Percentiles rank a stretch among this genome's conserved stretches.
Conservation (phyloP, 1,139 yeast species). For the Nakaseomyces kungkrabaensis region DNA sequence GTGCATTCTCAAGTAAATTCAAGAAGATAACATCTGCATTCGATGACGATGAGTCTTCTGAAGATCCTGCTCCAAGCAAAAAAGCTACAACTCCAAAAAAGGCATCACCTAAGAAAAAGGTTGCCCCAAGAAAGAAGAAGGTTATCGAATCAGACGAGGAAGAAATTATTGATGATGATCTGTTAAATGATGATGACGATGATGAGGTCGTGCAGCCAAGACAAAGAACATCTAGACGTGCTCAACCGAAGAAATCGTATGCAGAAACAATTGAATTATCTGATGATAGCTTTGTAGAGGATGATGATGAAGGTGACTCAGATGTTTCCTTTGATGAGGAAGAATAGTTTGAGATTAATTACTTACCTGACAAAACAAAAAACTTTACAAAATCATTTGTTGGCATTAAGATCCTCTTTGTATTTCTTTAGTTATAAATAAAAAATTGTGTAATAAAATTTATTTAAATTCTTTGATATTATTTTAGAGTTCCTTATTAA, state of each 20-base stretch:
- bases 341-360: constrained; percentile 3
- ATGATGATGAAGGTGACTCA: constrained; percentile 17
- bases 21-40: constrained; percentile 22
- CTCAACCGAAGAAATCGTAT: constrained; percentile 17
- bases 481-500: too few species aligned
- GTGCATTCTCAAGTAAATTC: constrained; percentile 26
- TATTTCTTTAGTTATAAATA: too few species aligned
- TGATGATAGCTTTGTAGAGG: constrained; percentile 26
- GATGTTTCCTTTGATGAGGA: constrained; percentile 22
- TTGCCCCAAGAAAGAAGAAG: constrained; percentile 7
- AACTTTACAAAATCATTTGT: too few species aligned
- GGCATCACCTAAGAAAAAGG: constrained; percentile 4
- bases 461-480: too few species aligned
- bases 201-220: constrained; percentile 16
- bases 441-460: too few species aligned
- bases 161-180: constrained; percentile 17
- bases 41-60: constrained; percentile 11
- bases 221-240: constrained; percentile 22
- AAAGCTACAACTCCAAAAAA: constrained; percentile 7
- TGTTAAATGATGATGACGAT: constrained; percentile 16
- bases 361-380: background rate
- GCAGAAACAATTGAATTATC: constrained; percentile 19
- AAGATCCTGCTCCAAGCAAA: constrained; percentile 1
- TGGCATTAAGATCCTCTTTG: too few species aligned
- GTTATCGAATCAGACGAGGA: constrained; percentile 14